A percentile compares a stretch with the other conserved stretches of the same genome.
These are phyloP conservation scores for Alternaria ethzedia DNA, from an alignment of 2,329 filamentous ascomycete species.

Conservation along the genomic window DNA sequence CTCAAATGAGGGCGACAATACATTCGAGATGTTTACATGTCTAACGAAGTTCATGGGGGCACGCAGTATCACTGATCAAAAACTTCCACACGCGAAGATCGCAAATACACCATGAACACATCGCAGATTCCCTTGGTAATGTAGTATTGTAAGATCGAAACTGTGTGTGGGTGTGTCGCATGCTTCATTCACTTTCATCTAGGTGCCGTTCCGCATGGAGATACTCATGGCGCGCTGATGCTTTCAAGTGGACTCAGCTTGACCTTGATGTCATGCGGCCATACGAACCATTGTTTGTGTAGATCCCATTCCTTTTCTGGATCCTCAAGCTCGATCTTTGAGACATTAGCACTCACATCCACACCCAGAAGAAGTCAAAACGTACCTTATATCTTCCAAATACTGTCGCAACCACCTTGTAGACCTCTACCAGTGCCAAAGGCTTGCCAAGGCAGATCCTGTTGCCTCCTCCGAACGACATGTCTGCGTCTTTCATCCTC, in stretches of 20 bases:
- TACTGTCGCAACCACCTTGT: slow-evolving; percentile 55
- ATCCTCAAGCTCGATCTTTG: slow-evolving; percentile 46
- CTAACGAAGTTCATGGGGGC: background rate
- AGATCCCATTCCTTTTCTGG: slow-evolving; percentile 48
- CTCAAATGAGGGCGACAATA: background rate
- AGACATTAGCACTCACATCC: background rate
- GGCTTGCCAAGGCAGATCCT: slow-evolving; percentile 38
- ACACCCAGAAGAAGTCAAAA: slow-evolving; percentile 32
- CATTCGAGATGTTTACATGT: background rate
- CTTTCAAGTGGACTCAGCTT: slow-evolving; percentile 25
- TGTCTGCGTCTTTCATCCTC: slow-evolving; percentile 44
- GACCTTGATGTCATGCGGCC: slow-evolving; percentile 43
- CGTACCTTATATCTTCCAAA: slow-evolving; percentile 55
- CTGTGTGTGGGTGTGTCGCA: background rate
- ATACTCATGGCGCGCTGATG: background rate
- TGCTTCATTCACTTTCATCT: background rate
- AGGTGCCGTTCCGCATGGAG: background rate
- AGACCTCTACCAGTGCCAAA: slow-evolving; percentile 39
- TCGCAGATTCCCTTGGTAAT: background rate
- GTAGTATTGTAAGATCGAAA: background rate
- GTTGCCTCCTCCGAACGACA: slow-evolving; percentile 41
- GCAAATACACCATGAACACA: background rate
- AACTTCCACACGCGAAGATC: background rate
- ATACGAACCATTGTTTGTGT: slow-evolving; percentile 52
- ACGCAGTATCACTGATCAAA: too few relatives aligned